Evolutionary conservation across 2,329 filamentous ascomycete species (phyloP).

Genomic region (Elsinoe necatrix): DNA sequence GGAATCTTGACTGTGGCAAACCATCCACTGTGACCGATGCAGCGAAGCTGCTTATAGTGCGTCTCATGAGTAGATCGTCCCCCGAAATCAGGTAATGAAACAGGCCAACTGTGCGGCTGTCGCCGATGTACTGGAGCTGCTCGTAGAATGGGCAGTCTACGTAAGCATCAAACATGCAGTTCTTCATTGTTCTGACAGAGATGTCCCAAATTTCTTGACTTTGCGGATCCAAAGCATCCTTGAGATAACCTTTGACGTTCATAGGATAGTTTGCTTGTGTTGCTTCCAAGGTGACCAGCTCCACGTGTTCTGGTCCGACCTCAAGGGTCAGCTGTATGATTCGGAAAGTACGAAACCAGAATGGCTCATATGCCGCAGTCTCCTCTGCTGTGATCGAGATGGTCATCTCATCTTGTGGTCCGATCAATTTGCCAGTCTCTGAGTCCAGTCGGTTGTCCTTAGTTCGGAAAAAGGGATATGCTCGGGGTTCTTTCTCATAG

Average conservation of each 20-base stretch:
- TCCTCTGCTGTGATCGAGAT: slow-evolving; percentile 22
- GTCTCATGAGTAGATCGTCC: slow-evolving; percentile 24
- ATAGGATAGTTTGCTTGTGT: slow-evolving; percentile 34
- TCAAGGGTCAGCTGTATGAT: slow-evolving; percentile 25
- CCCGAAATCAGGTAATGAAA: slow-evolving; percentile 26
- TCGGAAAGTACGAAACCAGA: slow-evolving; percentile 37
- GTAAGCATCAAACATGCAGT: slow-evolving; percentile 30
- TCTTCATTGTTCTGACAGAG: slow-evolving; percentile 28
- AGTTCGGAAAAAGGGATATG: slow-evolving; percentile 34
- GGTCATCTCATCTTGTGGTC: slow-evolving; percentile 31
- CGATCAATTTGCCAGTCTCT: slow-evolving; percentile 27
- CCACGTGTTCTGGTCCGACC: slow-evolving; percentile 21
- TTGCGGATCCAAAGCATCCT: slow-evolving; percentile 18
- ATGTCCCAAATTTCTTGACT: slow-evolving; percentile 21
- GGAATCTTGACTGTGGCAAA: slow-evolving; percentile 30
- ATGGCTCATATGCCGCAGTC: slow-evolving; percentile 29
- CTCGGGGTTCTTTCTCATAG: slow-evolving; percentile 29
- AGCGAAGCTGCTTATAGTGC: slow-evolving; percentile 23
- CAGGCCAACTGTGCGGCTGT: slow-evolving; percentile 22
- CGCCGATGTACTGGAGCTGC: slow-evolving; percentile 22
- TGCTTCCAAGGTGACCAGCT: slow-evolving; percentile 24
- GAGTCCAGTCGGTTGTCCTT: slow-evolving; percentile 34
- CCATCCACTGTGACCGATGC: slow-evolving; percentile 24
- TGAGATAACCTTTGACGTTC: slow-evolving; percentile 24
- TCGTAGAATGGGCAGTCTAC: slow-evolving; percentile 24